phyloP scores from a whole-genome alignment of 2,329 filamentous ascomycete genomes.

The Venturia nashicola region DNA sequence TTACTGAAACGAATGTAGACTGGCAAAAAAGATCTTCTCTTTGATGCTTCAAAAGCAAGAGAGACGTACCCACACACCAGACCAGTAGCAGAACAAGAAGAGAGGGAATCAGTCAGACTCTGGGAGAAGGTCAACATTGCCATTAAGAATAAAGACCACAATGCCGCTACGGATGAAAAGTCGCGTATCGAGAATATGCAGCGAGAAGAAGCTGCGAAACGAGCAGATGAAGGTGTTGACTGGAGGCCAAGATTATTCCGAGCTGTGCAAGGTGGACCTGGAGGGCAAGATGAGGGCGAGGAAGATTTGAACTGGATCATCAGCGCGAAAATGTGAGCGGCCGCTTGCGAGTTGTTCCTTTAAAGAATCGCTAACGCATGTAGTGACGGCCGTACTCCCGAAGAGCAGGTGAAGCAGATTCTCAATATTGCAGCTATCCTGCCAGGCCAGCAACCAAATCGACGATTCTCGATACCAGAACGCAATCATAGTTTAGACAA shows the following conservation, averaged over 20 bases:
- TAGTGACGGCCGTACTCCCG: conserved; percentile 52
- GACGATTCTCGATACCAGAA: conserved; percentile 30
- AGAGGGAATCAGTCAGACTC: conserved; percentile 77
- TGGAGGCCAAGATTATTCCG: conserved; percentile 87
- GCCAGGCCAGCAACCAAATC: conserved; percentile 53
- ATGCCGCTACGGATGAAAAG: conserved; percentile 85
- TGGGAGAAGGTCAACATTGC: conserved; percentile 76
- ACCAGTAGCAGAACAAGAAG: conserved; percentile 74
- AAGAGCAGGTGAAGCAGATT: conserved; percentile 69
- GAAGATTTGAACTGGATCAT: conserved; percentile 94
- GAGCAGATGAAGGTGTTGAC: conserved; percentile 65
- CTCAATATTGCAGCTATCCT: conserved; percentile 76
- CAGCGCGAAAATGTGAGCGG: conserved; percentile 62
- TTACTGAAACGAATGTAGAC: conserved; percentile 43
- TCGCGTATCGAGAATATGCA: conserved; percentile 91
- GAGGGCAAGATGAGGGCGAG: conserved; percentile 64
- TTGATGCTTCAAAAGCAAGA: conserved; percentile 70
- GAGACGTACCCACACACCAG: conserved; percentile 62
- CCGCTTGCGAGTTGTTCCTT: neutral
- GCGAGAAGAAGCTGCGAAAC: conserved; percentile 71
- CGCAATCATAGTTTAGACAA: conserved; percentile 9
- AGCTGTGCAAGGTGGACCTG: conserved; percentile 55
- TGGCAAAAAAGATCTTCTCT: conserved; percentile 77
- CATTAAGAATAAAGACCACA: conserved; percentile 75
- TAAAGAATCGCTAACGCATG: neutral